Base-by-base conservation (phyloP, 768 basidiomycete genomes). In the Boletus edulis region DNA sequence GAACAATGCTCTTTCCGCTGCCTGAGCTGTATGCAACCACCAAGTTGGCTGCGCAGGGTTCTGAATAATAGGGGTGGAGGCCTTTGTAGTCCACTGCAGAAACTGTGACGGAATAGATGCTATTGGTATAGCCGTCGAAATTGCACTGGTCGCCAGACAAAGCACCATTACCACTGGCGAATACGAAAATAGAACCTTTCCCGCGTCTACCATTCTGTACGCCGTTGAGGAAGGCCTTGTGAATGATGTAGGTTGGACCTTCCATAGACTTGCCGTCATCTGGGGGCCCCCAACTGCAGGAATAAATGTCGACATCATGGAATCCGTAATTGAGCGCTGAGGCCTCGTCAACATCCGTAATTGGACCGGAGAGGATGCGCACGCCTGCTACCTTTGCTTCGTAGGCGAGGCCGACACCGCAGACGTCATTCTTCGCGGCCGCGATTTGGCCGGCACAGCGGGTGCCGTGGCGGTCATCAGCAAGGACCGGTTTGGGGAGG, bases 51-150 rank as follows among this genome's bases (percentile, higher is more conserved):
- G 96, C 87, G 65, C 97, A 99, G n/a, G 93, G 75, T 71, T 99
- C 97, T 5, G 96, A 98, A 64, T 99, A 98, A 67, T 91, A 93
- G 14, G 97, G 97, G 66, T 97, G 97, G 32, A 94, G 73, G 15
- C 94, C 96, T 67, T 91, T 91, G 69, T 87, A 84, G 65, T 98
- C 97, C 55, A 98, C 79, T 0, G 97, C 92, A n/a, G 94, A 87
- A 29, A 99, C 93, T 0, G 97, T 99, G 41, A 99, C 85, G 8
- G 91, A 92, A 73, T 92, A 98, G 55, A 98, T 95, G 64, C 89
- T 92, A 68, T 99, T 99, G 13, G 97, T 99, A 70, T 99, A 99
- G 8, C 97, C 97, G 62, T 98, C 96, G 66, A 99, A 98, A 70
- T 99, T 99, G 77, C 97, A 99, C 70, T 98, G 96, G 67, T 99